phyloP scores from a whole-genome alignment of 2,329 filamentous ascomycete genomes.

The Hypocrella siamensis region DNA sequence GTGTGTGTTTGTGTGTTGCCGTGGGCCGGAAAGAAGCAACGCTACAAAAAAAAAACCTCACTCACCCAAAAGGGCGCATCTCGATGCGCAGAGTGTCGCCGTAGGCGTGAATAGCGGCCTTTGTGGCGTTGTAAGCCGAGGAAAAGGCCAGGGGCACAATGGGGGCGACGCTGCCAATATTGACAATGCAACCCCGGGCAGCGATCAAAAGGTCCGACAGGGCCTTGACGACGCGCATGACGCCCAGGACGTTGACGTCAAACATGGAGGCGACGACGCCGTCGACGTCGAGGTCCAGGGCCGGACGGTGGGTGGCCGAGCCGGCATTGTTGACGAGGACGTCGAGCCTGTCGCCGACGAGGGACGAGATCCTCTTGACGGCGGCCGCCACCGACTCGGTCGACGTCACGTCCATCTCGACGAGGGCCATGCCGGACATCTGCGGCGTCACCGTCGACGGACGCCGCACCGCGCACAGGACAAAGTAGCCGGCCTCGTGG shows the following conservation, averaged over 20 bases:
- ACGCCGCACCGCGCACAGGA: conserved; percentile 17
- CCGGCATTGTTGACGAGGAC: conserved; percentile 10
- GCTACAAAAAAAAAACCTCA: neutral
- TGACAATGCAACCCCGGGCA: conserved; percentile 9
- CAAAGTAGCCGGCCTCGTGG: conserved; percentile 11
- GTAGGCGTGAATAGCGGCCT: conserved; percentile 10
- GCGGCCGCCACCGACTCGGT: conserved; percentile 11
- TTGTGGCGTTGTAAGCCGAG: conserved; percentile 9
- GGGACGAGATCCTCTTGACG: conserved; percentile 4
- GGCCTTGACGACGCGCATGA: conserved; percentile 10
- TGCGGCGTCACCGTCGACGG: conserved; percentile 10
- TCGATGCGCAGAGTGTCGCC: conserved; percentile 9
- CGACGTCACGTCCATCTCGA: conserved; percentile 17
- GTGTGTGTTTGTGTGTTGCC: too few species aligned
- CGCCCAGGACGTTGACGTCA: conserved; percentile 26
- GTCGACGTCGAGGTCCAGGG: conserved; percentile 13
- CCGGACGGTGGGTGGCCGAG: conserved; percentile 9
- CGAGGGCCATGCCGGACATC: conserved; percentile 8
- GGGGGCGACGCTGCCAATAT: conserved; percentile 10
- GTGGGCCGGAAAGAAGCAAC: neutral
- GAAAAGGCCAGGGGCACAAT: conserved; percentile 7
- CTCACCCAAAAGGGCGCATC: conserved; percentile 9
- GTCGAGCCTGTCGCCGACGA: conserved; percentile 7
- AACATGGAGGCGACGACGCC: conserved; percentile 18
- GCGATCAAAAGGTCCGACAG: conserved; percentile 8